phyloP scores from a whole-genome alignment of 805 yeast genomes.

The Nakazawaea ishiwadae region DNA sequence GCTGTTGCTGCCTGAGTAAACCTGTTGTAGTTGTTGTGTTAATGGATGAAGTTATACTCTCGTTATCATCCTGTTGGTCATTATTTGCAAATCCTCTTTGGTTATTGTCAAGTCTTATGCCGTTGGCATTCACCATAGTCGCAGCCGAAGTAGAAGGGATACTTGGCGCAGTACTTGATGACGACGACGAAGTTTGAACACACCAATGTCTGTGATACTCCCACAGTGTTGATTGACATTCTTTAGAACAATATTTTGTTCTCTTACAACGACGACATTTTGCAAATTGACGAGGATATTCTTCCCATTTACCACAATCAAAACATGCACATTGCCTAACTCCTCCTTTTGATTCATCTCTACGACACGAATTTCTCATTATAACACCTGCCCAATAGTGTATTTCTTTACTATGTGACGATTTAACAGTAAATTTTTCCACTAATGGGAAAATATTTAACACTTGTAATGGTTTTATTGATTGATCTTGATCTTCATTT shows the following conservation, averaged over 20 bases:
- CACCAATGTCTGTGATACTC: conserved; percentile 94
- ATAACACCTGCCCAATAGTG: conserved; percentile 98
- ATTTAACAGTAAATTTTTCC: conserved; percentile 76
- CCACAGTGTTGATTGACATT: conserved; percentile 92
- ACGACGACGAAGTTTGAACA: conserved; percentile 39
- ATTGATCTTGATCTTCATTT: conserved; percentile 30
- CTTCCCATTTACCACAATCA: conserved; percentile 93
- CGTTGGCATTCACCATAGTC: conserved; percentile 5
- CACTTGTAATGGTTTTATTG: conserved; percentile 39
- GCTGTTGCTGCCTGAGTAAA: conserved; percentile 7
- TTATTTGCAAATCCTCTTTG: neutral
- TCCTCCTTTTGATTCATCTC: conserved; percentile 83
- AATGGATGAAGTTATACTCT: conserved; percentile 6
- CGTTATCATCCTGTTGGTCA: conserved; percentile 8
- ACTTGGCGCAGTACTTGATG: conserved; percentile 19
- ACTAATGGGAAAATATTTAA: conserved; percentile 85
- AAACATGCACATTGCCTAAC: conserved; percentile 93
- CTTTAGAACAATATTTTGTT: conserved; percentile 90
- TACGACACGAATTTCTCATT: conserved; percentile 91
- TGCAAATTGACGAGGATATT: conserved; percentile 84
- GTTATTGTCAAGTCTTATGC: conserved; percentile 5
- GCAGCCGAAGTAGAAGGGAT: conserved; percentile 14
- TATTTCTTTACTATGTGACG: conserved; percentile 68
- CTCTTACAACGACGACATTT: conserved; percentile 92
- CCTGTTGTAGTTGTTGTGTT: conserved; percentile 10